Evolutionary conservation across 1,284 basidiomycete genomes (phyloP), one percentile per base, ranked within the genome.

Genomic region (Neonothopanus nambi): DNA sequence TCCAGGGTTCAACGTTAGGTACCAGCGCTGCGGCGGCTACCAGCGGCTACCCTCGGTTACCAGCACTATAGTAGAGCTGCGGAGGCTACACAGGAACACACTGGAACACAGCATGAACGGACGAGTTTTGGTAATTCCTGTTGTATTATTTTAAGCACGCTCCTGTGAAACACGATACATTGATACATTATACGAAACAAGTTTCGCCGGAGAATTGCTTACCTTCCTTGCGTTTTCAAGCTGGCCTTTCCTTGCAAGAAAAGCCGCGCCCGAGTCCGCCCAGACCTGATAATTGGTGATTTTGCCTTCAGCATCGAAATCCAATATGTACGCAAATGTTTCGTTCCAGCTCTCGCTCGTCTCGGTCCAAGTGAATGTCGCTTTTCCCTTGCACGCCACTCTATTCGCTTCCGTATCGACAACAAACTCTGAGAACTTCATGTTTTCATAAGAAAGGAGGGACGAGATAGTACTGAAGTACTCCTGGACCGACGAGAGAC

Each of bases 221-320:
- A 49, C 52, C 58, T 59, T 59, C 53, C 54, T 59, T 2, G 60
- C 45, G 36, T 69, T 64, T 33, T 63, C 57, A 41, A 84, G 62
- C 61, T 72, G 63, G n/a, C 85, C 82, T 37, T 66, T 70, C 30
- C 78, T 73, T 5, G 84, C 84, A 28, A 87, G 72, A 65, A 84
- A 84, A 13, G 80, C 77, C 7, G 83, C 79, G 8, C 82, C 84
- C 4, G 83, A 79, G 64, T 87, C 85, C 12, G 81, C 82, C 84
- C 84, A 87, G 0, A 87, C 76, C 62, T 87, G 79, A 70, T 84
- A 85, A 43, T 75, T 69, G 23, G 70, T 71, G 20, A 87, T 70
- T 65, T 80, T 85, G 45, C 66, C 61, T 35, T 77, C 72, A 20
- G 80, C 71, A 55, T 86, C 84, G 63, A 86, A 85, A 62, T 82